phyloP scores from a whole-genome alignment of 2,329 filamentous ascomycete species.

The Talaromyces sp. region DNA sequence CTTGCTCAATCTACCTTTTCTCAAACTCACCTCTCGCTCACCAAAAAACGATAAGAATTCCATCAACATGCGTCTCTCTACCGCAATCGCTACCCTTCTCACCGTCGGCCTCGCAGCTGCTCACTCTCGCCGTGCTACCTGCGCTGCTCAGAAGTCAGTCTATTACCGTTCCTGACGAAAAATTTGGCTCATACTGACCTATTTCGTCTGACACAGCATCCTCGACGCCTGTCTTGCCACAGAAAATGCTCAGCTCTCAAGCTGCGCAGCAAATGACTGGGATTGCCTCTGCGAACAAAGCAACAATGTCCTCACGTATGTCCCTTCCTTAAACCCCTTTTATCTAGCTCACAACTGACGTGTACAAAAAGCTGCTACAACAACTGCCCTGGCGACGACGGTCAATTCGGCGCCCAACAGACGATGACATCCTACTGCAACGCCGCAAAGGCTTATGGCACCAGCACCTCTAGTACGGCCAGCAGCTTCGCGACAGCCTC shows the following conservation, averaged over 20 bases:
- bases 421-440: conserved; percentile 40
- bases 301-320: conserved; percentile 50
- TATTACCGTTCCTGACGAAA: neutral
- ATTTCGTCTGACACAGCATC: conserved; percentile 34
- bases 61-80: conserved; percentile 20
- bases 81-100: conserved; percentile 18
- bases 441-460: conserved; percentile 40
- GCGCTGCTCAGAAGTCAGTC: conserved; percentile 23
- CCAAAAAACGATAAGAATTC: neutral
- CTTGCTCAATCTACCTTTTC: neutral
- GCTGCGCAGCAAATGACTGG: conserved; percentile 50
- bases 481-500: conserved; percentile 10
- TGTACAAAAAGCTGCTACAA: conserved; percentile 53
- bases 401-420: conserved; percentile 31
- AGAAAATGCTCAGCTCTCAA: conserved; percentile 41
- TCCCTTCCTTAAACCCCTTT: neutral
- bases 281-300: conserved; percentile 58
- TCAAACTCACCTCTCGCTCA: neutral
- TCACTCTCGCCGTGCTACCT: conserved; percentile 13
- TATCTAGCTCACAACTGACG: neutral
- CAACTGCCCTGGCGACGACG: conserved; percentile 56
- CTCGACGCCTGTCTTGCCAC: conserved; percentile 48
- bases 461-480: conserved; percentile 17
- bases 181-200: neutral
- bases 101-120: conserved; percentile 20